Evolutionary conservation across 2,329 filamentous ascomycete species (phyloP).

Genomic region (Epichloe uncinata): DNA sequence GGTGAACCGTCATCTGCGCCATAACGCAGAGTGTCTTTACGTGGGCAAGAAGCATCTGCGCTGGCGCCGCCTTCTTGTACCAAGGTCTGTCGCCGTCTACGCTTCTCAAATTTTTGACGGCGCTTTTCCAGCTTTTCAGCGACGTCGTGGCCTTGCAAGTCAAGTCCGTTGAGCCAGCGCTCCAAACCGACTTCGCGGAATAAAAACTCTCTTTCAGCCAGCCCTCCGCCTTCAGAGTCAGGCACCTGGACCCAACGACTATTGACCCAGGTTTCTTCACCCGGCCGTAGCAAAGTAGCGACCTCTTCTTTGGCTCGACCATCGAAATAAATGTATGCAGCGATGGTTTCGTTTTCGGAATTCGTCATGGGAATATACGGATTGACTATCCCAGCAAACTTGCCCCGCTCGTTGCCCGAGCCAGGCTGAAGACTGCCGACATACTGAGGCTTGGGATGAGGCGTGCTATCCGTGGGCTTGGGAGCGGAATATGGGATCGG

Average conservation of each 20-base stretch:
- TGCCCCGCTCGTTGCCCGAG: slow-evolving; percentile 31
- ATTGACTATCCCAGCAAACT: slow-evolving; percentile 44
- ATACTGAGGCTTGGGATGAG: slow-evolving; percentile 67
- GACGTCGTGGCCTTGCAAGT: slow-evolving; percentile 84
- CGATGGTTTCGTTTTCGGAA: slow-evolving; percentile 91
- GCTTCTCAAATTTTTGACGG: slow-evolving; percentile 62
- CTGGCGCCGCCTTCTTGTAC: slow-evolving; percentile 20
- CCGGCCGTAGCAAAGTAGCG: slow-evolving; percentile 77
- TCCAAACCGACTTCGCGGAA: slow-evolving; percentile 95
- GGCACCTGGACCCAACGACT: slow-evolving; percentile 95
- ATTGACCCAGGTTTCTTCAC: slow-evolving; percentile 98
- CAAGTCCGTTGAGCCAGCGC: slow-evolving; percentile 89
- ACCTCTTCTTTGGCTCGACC: slow-evolving; percentile 93
- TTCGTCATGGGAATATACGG: slow-evolving; percentile 89
- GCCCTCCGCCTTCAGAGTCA: slow-evolving; percentile 77
- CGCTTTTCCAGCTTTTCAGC: slow-evolving; percentile 84
- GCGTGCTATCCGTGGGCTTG: slow-evolving; percentile 62
- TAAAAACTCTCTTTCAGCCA: slow-evolving; percentile 91
- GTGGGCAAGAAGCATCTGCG: slow-evolving; percentile 24
- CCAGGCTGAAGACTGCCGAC: slow-evolving; percentile 56
- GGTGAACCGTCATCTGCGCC: slow-evolving; percentile 63
- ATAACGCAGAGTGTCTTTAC: slow-evolving; percentile 58
- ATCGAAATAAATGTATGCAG: slow-evolving; percentile 98
- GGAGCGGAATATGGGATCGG: slow-evolving; percentile 88
- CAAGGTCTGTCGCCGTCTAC: slow-evolving; percentile 49